Evolutionary conservation across 192 early-diverging fungal genomes (phyloP).

Genomic region (Rhizophagus prolifer): DNA sequence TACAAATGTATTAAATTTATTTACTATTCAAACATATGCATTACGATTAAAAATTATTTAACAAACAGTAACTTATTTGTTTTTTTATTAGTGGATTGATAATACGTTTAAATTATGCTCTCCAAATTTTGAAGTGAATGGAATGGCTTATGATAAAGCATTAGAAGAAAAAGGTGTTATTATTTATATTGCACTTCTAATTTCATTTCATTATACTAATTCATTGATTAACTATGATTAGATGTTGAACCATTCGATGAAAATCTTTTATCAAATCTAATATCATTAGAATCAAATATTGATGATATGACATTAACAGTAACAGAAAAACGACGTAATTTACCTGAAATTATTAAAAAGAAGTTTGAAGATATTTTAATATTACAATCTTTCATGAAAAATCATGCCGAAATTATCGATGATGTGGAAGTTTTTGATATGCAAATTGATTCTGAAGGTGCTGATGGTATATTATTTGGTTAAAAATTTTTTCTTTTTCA

Average conservation of each 20-base stretch:
- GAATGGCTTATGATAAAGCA: slow-evolving; percentile 9
- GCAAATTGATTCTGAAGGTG: neutral
- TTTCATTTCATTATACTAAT: neutral
- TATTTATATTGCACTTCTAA: neutral
- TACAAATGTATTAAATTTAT: neutral
- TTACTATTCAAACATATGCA: neutral
- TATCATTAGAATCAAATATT: neutral
- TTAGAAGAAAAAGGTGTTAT: slow-evolving; percentile 2
- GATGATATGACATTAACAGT: neutral
- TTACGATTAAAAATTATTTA: neutral
- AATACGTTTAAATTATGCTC: slow-evolving; percentile 11
- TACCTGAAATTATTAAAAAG: slow-evolving; percentile 1
- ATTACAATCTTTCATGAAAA: neutral
- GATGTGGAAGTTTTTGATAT: neutral
- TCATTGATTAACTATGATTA: neutral
- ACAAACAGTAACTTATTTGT: neutral
- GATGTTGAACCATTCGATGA: slow-evolving; percentile 11
- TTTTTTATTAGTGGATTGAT: slow-evolving; percentile 6
- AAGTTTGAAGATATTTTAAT: neutral
- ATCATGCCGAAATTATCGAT: neutral
- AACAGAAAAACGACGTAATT: neutral
- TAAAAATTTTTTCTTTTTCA: neutral
- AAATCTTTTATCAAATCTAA: neutral
- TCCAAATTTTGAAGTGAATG: slow-evolving; percentile 15
- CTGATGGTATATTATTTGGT: neutral